Evolutionary conservation across 129 eudicot species (phyloP), one percentile per base, ranked within the genome.

Genomic region (Mikania micrantha): DNA sequence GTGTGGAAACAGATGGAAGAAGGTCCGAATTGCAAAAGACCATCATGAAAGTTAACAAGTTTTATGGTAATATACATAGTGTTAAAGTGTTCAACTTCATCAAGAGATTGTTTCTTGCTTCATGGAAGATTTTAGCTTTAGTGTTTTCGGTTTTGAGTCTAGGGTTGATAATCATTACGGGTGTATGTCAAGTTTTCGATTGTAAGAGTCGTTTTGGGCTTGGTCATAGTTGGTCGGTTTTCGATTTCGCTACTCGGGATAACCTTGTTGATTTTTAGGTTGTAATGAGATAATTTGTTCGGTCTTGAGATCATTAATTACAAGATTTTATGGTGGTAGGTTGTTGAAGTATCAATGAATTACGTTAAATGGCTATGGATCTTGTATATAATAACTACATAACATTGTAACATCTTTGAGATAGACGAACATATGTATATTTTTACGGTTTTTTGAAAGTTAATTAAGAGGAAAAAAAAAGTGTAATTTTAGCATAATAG

Each of bases 151-250:
- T 78, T 29, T 13, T 72, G 31, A 35, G 73, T 13, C 32, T 78
- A 22, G 27, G 58, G 65, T 28, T 72, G 35, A 16, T 47, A 35
- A 40, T 78, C 9, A 13, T 24, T 16, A 4, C 56, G n/a, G 69
- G 63, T 2, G 70, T 78, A 44, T 66, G 82, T 41, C 35, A 45
- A 42, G 70, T 78, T 71, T 71, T 57, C 10, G 54, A 59, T 4
- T 65, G 73, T 9, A 78, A 67, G 34, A 41, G 9, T 59, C 22
- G 8, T 0, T 57, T 67, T 45, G 41, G 27, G 20, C 24, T 67
- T 7, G 48, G 53, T 54, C 47, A 67, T 31, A 16, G 31, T 59
- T 21, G 11, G 31, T 24, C 17, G 13, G 53, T 16, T 27, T 20
- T 60, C 2, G 24, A 22, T 66, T 2, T 39, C 5, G 66, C 1